Percentiles rank a stretch among this genome's conserved stretches.
These are phyloP conservation scores for Pythium dissimile DNA, from an alignment of 352 stramenopile species.

Conservation along the genomic window DNA sequence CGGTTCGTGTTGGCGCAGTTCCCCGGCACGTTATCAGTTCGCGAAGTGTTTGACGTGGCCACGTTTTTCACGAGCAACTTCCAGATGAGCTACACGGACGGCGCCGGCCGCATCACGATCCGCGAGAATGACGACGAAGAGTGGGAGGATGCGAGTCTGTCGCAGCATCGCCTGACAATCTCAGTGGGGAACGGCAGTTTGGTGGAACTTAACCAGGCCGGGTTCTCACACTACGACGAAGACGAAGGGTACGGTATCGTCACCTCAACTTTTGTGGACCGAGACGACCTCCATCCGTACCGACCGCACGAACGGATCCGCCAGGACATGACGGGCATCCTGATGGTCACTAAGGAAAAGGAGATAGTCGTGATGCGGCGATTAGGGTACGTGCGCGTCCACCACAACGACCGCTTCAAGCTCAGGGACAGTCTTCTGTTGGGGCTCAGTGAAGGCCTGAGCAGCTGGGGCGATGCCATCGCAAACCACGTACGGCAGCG, in stretches of 20 bases:
- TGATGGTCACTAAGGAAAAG: neutral
- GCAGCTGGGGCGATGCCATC: neutral
- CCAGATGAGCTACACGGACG: constrained; percentile 21
- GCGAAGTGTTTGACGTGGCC: constrained; percentile 9
- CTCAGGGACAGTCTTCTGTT: neutral
- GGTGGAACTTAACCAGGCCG: constrained; percentile 22
- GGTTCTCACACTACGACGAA: constrained; percentile 19
- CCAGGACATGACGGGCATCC: constrained; percentile 26
- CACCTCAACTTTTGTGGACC: constrained; percentile 24
- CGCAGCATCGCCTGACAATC: constrained; percentile 9
- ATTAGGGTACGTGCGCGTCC: constrained; percentile 28
- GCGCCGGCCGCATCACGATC: constrained; percentile 15
- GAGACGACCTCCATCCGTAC: constrained; percentile 42
- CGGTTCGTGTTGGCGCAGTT: constrained; percentile 30
- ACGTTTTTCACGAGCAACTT: constrained; percentile 19
- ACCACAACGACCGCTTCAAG: constrained; percentile 25
- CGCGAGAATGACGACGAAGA: constrained; percentile 12
- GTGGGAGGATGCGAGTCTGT: constrained; percentile 2
- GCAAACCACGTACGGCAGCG: neutral
- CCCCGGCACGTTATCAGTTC: neutral
- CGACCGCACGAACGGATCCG: constrained; percentile 20
- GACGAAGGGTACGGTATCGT: constrained; percentile 17
- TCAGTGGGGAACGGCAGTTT: constrained; percentile 22
- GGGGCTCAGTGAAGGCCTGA: neutral
- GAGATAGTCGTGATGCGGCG: constrained; percentile 1